These are phyloP conservation scores for Talaromyces piceae DNA, from an alignment of 2,329 filamentous ascomycete species.

Conservation along the genomic window DNA sequence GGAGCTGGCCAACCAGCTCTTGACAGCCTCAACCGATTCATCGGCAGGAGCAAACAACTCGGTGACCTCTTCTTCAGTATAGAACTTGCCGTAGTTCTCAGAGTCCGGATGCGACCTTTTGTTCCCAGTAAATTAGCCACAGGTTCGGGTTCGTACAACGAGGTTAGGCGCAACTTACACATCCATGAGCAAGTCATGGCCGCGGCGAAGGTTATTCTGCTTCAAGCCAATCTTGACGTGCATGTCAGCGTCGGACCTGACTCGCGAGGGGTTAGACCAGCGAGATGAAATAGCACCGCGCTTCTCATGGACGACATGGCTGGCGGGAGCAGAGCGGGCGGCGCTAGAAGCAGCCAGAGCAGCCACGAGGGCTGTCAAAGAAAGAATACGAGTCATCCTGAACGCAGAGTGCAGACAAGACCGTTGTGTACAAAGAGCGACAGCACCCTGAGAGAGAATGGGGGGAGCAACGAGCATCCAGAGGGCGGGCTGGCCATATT, in stretches of 20 bases:
- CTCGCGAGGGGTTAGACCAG: constrained; percentile 5
- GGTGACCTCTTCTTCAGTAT: constrained; percentile 36
- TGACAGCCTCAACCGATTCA: constrained; percentile 45
- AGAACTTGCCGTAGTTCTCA: constrained; percentile 36
- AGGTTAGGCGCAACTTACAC: constrained; percentile 2
- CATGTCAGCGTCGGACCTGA: constrained; percentile 4
- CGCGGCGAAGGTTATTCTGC: constrained; percentile 9
- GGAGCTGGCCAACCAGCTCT: constrained; percentile 46
- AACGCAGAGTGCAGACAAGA: not conserved
- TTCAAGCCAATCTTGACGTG: constrained; percentile 9
- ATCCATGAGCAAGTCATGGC: constrained; percentile 9
- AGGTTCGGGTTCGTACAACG: too few species aligned
- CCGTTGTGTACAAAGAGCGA: not conserved
- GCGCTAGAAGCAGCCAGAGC: constrained; percentile 5
- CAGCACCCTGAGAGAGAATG: not conserved
- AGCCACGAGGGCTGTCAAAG: constrained; percentile 7
- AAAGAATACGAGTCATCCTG: constrained; percentile 5
- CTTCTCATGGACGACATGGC: constrained; percentile 9
- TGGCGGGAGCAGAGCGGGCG: constrained; percentile 7
- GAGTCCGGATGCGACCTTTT: constrained; percentile 35
- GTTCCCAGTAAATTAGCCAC: too few species aligned
- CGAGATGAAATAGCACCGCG: constrained; percentile 3
- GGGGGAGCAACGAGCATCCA: not conserved
- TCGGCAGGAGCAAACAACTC: constrained; percentile 35
- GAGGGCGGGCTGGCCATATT: not conserved